Percentiles rank a stretch among this genome's conserved stretches.
Conservation (phyloP, 2,329 filamentous ascomycete species). For the Cladophialophora bantiana region DNA sequence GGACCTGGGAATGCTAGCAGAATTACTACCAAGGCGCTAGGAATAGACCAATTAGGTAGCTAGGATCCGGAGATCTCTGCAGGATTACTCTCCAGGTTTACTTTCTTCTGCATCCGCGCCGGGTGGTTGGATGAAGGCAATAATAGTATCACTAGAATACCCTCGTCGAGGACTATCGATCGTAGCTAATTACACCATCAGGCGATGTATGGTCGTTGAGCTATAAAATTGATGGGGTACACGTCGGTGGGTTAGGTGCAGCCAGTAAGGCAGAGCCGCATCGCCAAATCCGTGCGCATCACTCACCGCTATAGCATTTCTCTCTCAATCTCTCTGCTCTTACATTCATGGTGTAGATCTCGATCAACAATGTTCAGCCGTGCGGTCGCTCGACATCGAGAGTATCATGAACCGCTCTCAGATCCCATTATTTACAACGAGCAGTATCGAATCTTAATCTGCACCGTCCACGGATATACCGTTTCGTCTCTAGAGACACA, state of each 20-base stretch:
- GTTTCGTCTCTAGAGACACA: no score
- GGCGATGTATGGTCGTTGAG: neutral
- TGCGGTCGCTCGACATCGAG: no score
- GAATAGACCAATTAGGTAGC: neutral
- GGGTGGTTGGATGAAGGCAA: neutral
- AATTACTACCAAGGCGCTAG: conserved; percentile 31
- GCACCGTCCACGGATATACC: no score
- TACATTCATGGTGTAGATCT: no score
- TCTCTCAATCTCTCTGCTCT: no score
- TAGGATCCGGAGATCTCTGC: neutral
- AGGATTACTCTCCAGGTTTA: neutral
- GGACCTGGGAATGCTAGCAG: neutral
- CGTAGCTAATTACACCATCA: neutral
- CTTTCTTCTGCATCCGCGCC: neutral
- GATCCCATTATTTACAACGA: no score
- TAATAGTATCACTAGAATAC: neutral
- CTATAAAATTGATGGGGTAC: neutral
- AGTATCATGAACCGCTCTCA: no score
- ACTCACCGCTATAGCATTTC: no score
- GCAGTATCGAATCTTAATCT: no score
- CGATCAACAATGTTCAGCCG: no score
- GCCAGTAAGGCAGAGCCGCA: neutral
- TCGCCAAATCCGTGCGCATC: no score
- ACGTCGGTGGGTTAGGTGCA: neutral
- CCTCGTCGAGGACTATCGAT: neutral